These are phyloP conservation scores for Stephania japonica DNA, from an alignment of 164 flowering plant genomes.

Conservation along the genomic window DNA sequence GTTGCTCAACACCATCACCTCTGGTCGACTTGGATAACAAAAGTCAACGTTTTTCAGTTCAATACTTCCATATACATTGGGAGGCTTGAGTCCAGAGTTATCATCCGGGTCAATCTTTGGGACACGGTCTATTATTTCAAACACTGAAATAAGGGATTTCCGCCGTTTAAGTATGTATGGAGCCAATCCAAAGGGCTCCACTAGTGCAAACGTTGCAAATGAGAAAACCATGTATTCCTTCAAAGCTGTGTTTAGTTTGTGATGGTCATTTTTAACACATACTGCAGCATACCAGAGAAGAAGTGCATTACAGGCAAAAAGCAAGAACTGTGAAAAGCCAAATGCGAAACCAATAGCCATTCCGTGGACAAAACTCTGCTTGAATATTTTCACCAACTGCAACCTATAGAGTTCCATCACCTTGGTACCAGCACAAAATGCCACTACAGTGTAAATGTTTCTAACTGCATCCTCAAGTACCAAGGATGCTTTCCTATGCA, in stretches of 20 bases:
- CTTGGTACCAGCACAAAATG: constrained; percentile 95
- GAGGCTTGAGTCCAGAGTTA: constrained; percentile 71
- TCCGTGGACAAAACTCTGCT: constrained; percentile 80
- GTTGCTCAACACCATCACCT: constrained; percentile 74
- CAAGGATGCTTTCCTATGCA: constrained; percentile 93
- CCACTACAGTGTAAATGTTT: constrained; percentile 94
- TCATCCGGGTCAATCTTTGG: constrained; percentile 94
- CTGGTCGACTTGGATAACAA: constrained; percentile 89
- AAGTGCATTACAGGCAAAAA: constrained; percentile 92
- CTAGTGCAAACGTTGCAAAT: constrained; percentile 93
- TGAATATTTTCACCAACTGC: constrained; percentile 67
- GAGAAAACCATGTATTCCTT: constrained; percentile 95
- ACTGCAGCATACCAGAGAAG: constrained; percentile 89
- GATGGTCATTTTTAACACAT: constrained; percentile 38
- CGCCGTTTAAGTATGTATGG: constrained; percentile 92
- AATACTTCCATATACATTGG: constrained; percentile 85
- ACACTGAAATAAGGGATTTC: constrained; percentile 77
- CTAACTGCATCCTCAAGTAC: constrained; percentile 98
- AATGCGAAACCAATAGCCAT: constrained; percentile 88
- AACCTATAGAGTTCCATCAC: constrained; percentile 89
- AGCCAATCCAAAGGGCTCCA: constrained; percentile 97
- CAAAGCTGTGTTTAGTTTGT: constrained; percentile 62
- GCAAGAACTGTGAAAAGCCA: constrained; percentile 98
- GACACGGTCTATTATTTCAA: constrained; percentile 85
- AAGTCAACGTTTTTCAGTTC: constrained; percentile 89